Percentiles rank a stretch among this genome's conserved stretches.
phyloP scores from a whole-genome alignment of 2,329 filamentous ascomycete genomes.

The Phyllosticta ampelicida region DNA sequence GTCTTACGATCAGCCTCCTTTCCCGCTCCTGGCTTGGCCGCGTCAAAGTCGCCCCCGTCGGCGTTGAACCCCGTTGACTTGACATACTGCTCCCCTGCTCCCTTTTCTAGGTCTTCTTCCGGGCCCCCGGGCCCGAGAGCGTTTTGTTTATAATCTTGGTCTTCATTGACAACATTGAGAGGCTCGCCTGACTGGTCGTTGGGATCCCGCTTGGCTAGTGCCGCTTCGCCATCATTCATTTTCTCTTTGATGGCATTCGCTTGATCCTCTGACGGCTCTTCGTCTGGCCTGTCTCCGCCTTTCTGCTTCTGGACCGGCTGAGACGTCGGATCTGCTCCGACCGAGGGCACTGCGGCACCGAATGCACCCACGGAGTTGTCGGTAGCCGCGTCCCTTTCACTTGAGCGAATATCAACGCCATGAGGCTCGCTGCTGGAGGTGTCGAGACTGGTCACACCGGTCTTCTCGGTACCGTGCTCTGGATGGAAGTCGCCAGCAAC shows the following conservation, averaged over 20 bases:
- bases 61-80: slow-evolving; percentile 48
- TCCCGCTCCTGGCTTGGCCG: slow-evolving; percentile 49
- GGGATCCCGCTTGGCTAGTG: slow-evolving; percentile 14
- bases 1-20: slow-evolving; percentile 53
- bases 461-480: slow-evolving; percentile 18
- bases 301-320: slow-evolving; percentile 22
- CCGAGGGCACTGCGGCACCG: slow-evolving; percentile 15
- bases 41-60: slow-evolving; percentile 58
- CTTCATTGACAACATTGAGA: slow-evolving; percentile 17
- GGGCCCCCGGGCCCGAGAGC: slow-evolving; percentile 12
- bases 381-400: slow-evolving; percentile 15
- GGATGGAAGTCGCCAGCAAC: slow-evolving; percentile 15
- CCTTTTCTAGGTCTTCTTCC: slow-evolving; percentile 21
- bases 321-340: slow-evolving; percentile 15
- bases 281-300: slow-evolving; percentile 23
- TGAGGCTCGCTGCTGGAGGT: slow-evolving; percentile 16
- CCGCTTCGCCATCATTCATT: slow-evolving; percentile 16
- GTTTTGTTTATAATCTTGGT: slow-evolving; percentile 3
- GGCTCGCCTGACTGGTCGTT: slow-evolving; percentile 20
- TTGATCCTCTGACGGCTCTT: slow-evolving; percentile 24
- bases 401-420: slow-evolving; percentile 20
- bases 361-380: slow-evolving; percentile 6
- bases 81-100: slow-evolving; percentile 47
- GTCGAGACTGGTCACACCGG: slow-evolving; percentile 20
- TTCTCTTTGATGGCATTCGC: slow-evolving; percentile 15